Evolutionary conservation across 2,329 filamentous ascomycete species (phyloP), one percentile per base, ranked within the genome.

Genomic region (Hypomyces perniciosus): DNA sequence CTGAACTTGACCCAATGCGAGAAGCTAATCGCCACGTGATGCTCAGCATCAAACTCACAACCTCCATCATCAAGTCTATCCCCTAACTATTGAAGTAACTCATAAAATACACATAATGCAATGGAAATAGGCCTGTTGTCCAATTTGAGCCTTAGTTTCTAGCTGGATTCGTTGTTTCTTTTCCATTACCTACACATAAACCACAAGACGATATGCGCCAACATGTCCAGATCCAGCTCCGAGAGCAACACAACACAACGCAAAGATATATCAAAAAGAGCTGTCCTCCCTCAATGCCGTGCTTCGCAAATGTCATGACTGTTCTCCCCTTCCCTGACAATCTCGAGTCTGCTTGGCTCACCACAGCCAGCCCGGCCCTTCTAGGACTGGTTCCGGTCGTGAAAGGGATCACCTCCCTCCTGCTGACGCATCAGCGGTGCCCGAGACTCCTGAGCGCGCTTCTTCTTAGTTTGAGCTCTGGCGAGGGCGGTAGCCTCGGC

Each of bases 401-500:
- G 61, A 59, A 72, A 72, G 45, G 70, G 70, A 54, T 72, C 57
- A 43, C 53, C 59, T 30, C 55, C 57, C 49, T 62, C 54, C 27
- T 58, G 50, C 52, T 67, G 62, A 51, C 61, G 59, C 62, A 72
- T 71, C 35, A 73, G 62, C 10, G 70, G 70, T 27, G 66, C 61
- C 41, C 66, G 62, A 13, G 52, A 61, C 55, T 64, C 63, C 30
- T 61, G 62, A 44, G 64, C 63, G 44, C 68, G 65, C 60, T 69
- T 64, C 65, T 72, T 72, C 65, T 69, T 72, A 53, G 68, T 72
- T 45, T 73, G 70, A 59, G 73, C 73, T 62, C 74, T 73, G 44
- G 73, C 74, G 46, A 76, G 72, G 28, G 71, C 72, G n/a, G 71
- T 72, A 41, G 75, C 75, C 65, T 80, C 77, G 52, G 71, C 70